Conservation (phyloP, 768 basidiomycete species). For the Strobilomyces confusus region DNA sequence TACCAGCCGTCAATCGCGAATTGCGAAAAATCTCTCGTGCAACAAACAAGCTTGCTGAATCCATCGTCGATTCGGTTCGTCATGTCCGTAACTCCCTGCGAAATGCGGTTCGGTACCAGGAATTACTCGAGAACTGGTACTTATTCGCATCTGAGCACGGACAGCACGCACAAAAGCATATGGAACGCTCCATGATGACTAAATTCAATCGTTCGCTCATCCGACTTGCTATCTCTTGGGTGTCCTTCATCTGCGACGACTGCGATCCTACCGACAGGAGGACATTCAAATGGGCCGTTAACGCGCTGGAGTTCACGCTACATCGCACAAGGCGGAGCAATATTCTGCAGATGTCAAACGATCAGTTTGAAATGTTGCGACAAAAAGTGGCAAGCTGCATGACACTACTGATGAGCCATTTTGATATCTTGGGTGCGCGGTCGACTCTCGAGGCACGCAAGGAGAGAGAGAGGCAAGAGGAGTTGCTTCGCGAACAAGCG, state of each 20-base stretch:
- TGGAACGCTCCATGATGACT: constrained; percentile 66
- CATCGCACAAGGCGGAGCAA: constrained; percentile 83
- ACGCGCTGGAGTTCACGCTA: constrained; percentile 89
- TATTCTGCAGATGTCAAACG: constrained; percentile 82
- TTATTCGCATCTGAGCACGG: constrained; percentile 95
- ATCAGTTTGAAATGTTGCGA: constrained; percentile 87
- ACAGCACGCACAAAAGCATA: constrained; percentile 81
- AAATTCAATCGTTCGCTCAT: constrained; percentile 84
- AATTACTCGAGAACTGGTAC: constrained; percentile 91
- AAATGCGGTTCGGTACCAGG: constrained; percentile 65
- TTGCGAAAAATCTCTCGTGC: constrained; percentile 87
- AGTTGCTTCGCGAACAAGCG: constrained; percentile 52
- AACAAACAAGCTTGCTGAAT: constrained; percentile 86
- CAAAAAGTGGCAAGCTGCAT: constrained; percentile 94
- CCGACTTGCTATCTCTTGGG: constrained; percentile 93
- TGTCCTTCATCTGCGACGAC: constrained; percentile 96
- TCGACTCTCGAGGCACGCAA: constrained; percentile 83
- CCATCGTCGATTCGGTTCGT: constrained; percentile 88
- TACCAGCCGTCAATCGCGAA: constrained; percentile 86
- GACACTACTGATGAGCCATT: constrained; percentile 94
- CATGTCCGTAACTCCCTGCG: constrained; percentile 70
- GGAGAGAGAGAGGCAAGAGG: constrained; percentile 84
- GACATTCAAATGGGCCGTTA: constrained; percentile 98
- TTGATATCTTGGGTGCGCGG: constrained; percentile 95
- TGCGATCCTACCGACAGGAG: constrained; percentile 94